A percentile compares a stretch with the other conserved stretches of the same genome.
phyloP scores from a whole-genome alignment of 108 stramenopile species.

The Poteriospumella lacustris region DNA sequence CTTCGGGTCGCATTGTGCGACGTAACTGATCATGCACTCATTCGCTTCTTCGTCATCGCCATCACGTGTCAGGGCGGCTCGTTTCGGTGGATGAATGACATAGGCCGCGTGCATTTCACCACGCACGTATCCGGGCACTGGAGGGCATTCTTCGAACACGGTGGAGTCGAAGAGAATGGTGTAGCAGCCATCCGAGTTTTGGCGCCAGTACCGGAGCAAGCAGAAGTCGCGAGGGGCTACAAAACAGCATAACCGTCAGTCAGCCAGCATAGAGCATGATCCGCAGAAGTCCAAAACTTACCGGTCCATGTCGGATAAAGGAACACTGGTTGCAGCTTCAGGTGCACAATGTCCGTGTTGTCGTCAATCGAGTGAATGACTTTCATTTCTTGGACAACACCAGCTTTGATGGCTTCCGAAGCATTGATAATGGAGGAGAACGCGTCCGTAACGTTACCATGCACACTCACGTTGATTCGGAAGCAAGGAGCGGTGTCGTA shows the following conservation, averaged over 20 bases:
- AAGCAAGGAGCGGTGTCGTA: slow-evolving; percentile 62
- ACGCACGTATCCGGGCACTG: slow-evolving; percentile 63
- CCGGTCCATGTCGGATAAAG: slow-evolving; percentile 76
- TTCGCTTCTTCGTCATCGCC: slow-evolving; percentile 28
- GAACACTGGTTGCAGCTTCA: slow-evolving; percentile 70
- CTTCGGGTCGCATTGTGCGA: slow-evolving; percentile 75
- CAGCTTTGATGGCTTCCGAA: slow-evolving; percentile 44
- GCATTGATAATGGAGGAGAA: slow-evolving; percentile 74
- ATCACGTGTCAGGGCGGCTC: slow-evolving; percentile 15
- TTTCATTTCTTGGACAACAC: slow-evolving; percentile 43
- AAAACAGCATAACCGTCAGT: too few relatives aligned
- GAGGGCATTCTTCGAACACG: slow-evolving; percentile 68
- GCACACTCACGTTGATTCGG: slow-evolving; percentile 63
- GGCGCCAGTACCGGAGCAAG: slow-evolving; percentile 76
- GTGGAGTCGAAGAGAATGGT: slow-evolving; percentile 72
- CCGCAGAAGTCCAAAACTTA: too few relatives aligned
- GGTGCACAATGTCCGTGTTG: slow-evolving; percentile 75
- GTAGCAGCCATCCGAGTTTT: slow-evolving; percentile 77
- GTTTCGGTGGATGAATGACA: slow-evolving; percentile 65
- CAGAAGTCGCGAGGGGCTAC: slow-evolving; percentile 73
- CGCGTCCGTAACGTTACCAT: slow-evolving; percentile 63
- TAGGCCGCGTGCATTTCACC: slow-evolving; percentile 74
- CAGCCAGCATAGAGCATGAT: too few relatives aligned
- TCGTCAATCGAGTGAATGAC: slow-evolving; percentile 74
- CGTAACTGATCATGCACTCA: slow-evolving; percentile 73